phyloP scores from a whole-genome alignment of 2,329 filamentous ascomycete species.

The Huntiella decipiens region DNA sequence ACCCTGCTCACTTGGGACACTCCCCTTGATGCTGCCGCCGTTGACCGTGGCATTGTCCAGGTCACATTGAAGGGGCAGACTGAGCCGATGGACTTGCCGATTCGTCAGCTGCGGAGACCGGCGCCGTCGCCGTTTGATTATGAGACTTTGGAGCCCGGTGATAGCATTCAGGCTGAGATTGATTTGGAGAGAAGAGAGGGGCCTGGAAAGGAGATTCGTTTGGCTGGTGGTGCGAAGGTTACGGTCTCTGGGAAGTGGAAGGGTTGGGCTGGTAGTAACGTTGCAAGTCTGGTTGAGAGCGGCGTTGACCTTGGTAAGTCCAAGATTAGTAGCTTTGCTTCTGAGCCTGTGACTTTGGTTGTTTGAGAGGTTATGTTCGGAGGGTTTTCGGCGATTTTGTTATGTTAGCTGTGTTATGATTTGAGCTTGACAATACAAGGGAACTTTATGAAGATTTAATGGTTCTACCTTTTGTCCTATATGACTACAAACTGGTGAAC shows the following conservation, averaged over 20 bases:
- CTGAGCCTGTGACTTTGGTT: too few species aligned
- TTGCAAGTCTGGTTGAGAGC: neutral
- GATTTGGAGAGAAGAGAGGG: conserved; percentile 21
- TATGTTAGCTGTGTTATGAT: too few species aligned
- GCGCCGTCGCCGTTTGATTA: conserved; percentile 24
- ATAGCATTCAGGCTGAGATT: conserved; percentile 19
- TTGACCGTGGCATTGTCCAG: conserved; percentile 23
- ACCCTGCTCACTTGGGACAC: conserved; percentile 26
- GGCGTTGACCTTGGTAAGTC: neutral
- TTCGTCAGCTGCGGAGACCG: conserved; percentile 21
- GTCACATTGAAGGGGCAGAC: conserved; percentile 20
- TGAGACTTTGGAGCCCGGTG: conserved; percentile 22
- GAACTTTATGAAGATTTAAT: too few species aligned
- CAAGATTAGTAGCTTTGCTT: too few species aligned
- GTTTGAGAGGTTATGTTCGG: too few species aligned
- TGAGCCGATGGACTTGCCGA: conserved; percentile 20
- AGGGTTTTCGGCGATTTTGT: too few species aligned
- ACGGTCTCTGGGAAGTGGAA: conserved; percentile 22
- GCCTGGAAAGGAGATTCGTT: conserved; percentile 17
- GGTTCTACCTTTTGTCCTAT: too few species aligned
- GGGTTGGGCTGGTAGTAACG: conserved; percentile 5
- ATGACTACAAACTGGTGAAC: too few species aligned
- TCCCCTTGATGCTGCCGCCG: conserved; percentile 25
- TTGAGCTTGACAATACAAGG: too few species aligned
- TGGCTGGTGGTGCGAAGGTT: conserved; percentile 17